Percentiles rank a stretch among this genome's conserved stretches.
phyloP scores from a whole-genome alignment of 2,329 filamentous ascomycete species.

The Claviceps africana region DNA sequence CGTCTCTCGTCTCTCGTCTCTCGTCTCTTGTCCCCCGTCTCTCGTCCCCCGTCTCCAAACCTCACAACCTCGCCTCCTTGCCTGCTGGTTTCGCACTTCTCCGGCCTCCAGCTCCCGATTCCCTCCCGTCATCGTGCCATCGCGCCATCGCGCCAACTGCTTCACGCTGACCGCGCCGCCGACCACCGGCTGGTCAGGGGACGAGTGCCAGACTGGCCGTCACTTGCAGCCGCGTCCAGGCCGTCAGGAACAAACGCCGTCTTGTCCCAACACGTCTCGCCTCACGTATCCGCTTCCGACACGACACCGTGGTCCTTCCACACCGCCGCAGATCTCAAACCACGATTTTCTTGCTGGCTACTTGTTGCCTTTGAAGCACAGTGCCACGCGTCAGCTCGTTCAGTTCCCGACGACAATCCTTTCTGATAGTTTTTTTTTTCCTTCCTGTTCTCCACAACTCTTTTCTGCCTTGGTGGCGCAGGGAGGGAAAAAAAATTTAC shows the following conservation, averaged over 20 bases:
- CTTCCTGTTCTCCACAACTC: no score
- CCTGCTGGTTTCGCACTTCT: background rate
- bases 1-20: background rate
- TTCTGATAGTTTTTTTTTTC: no score
- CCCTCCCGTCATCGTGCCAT: background rate
- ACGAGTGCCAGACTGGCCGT: background rate
- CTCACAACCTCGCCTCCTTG: background rate
- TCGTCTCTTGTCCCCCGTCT: no score
- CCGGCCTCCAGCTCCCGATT: background rate
- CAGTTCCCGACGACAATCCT: background rate
- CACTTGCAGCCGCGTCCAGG: background rate
- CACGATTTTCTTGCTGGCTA: background rate
- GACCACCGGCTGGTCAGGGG: background rate
- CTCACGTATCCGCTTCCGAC: background rate
- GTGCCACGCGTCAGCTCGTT: background rate
- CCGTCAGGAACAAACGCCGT: background rate
- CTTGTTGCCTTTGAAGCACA: background rate
- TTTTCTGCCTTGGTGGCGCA: no score
- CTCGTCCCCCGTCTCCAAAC: background rate
- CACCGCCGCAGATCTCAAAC: conserved; percentile 1
- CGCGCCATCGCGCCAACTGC: conserved; percentile 1
- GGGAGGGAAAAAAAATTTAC: no score
- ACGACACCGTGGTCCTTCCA: background rate
- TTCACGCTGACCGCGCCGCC: conserved; percentile 3
- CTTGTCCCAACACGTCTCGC: background rate